phyloP scores from a whole-genome alignment of 1,284 basidiomycete species.

The Ustilago tritici region DNA sequence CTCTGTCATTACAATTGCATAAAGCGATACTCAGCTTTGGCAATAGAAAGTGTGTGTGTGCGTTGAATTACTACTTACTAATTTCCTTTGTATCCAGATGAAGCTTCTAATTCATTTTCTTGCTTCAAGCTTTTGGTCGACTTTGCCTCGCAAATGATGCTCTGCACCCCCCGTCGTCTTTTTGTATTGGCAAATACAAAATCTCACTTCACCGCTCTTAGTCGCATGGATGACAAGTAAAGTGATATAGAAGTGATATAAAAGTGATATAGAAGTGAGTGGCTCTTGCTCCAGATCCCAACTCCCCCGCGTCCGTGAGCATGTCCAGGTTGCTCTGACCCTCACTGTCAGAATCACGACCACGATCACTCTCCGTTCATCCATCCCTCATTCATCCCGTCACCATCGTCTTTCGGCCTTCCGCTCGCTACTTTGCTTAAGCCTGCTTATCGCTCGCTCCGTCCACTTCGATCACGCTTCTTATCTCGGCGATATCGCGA shows the following conservation, averaged over 20 bases:
- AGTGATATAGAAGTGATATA: no score
- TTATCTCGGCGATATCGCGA: neutral
- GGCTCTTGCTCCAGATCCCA: no score
- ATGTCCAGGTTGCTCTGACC: neutral
- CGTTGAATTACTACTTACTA: neutral
- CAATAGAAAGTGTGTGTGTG: no score
- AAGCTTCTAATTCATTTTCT: neutral
- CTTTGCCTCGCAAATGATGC: neutral
- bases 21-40: no score
- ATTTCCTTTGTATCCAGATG: neutral
- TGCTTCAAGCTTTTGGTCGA: neutral
- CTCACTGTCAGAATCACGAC: neutral
- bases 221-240: no score
- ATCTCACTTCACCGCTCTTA: neutral
- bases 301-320: no score
- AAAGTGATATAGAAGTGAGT: no score
- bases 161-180: neutral
- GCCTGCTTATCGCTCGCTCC: conserved; percentile 4
- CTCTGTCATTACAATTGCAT: no score
- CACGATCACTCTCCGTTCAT: conserved; percentile 1
- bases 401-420: neutral
- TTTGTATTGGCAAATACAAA: conserved; percentile 5
- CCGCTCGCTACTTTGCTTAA: neutral
- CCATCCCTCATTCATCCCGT: neutral
- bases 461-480: neutral